Evolutionary conservation across 441 rosid genomes (phyloP).

Genomic region (Populus trichocarpa): DNA sequence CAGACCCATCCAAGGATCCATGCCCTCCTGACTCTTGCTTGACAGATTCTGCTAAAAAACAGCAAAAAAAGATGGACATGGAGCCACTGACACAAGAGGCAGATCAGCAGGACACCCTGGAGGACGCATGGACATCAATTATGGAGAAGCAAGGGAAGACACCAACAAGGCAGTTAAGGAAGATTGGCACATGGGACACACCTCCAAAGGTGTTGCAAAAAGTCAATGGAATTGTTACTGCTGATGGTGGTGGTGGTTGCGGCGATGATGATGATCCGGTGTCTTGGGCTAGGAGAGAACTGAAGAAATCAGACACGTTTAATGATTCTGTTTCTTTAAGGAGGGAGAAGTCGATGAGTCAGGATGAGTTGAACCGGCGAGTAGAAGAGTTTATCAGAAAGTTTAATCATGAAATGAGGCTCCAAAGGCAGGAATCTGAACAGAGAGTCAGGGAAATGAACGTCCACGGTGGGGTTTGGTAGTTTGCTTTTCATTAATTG

Average conservation of each 20-base stretch:
- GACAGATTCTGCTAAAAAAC: slow-evolving; percentile 2
- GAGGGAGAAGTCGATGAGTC: slow-evolving; percentile 62
- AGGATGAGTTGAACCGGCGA: slow-evolving; percentile 71
- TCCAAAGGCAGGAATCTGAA: slow-evolving; percentile 59
- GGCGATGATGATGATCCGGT: slow-evolving; percentile 25
- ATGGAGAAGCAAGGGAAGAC: slow-evolving; percentile 51
- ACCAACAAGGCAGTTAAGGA: slow-evolving; percentile 41
- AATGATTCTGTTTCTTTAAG: slow-evolving; percentile 29
- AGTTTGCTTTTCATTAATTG: not conserved
- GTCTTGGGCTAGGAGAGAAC: slow-evolving; percentile 22
- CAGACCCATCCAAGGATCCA: not conserved
- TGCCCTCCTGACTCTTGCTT: not conserved
- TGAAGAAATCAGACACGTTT: slow-evolving; percentile 38
- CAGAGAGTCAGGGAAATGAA: slow-evolving; percentile 39
- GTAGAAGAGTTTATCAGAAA: slow-evolving; percentile 69
- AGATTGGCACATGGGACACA: slow-evolving; percentile 43
- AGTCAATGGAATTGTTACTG: slow-evolving; percentile 14
- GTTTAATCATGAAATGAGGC: slow-evolving; percentile 63
- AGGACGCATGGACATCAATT: slow-evolving; percentile 59
- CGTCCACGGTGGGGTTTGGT: slow-evolving; percentile 21
- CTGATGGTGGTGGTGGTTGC: not conserved
- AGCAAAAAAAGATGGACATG: slow-evolving; percentile 24
- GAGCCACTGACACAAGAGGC: not conserved
- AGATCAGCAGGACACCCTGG: slow-evolving; percentile 46
- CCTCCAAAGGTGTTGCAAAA: slow-evolving; percentile 12